Evolutionary conservation across 83 land plant genomes (phyloP), one percentile per base, ranked within the genome.

Genomic region (Picea mariana): DNA sequence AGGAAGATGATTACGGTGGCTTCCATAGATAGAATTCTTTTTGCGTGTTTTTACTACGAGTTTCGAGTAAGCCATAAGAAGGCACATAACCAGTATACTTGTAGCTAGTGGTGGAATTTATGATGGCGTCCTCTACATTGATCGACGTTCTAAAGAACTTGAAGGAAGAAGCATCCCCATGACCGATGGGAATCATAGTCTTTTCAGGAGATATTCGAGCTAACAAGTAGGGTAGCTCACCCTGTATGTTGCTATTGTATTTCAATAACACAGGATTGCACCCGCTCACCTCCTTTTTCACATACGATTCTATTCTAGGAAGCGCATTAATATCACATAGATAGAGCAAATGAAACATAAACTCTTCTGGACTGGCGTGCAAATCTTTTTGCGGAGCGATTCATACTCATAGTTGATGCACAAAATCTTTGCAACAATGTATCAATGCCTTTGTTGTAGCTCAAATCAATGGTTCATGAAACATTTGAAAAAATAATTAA

Each of bases 81-180:
- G 89, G 95, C 9, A 94, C 81, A 75, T 96, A 96, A 34, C 95
- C 90, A 84, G 94, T 95, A 87, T 78, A 89, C 52, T 80, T 79
- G n/a, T 47, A 86, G 73, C 90, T 86, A 15, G 59, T 55, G 24
- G 91, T 85, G 69, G 94, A 81, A 34, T 86, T 86, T 24, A 86
- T 86, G 75, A 94, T 85, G 18, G 97, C 89, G 9, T 85, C 88
- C 76, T 81, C 84, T 24, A 93, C 91, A 13, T 80, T 83, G 26
- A 67, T 61, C 0, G 92, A 85, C 0, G 91, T 83, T 31, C 63
- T 85, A 77, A 92, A 89, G 77, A 88, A 89, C 11, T 90, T 77
- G 79, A 87, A 89, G 16, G 83, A 85, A 49, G 94, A 79, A 64
- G 99, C 94, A 85, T 96, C 99, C 0, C 97, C 99, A 68, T 89